These are phyloP conservation scores for Suillus luteus DNA, from an alignment of 768 basidiomycete genomes.

Conservation along the genomic window DNA sequence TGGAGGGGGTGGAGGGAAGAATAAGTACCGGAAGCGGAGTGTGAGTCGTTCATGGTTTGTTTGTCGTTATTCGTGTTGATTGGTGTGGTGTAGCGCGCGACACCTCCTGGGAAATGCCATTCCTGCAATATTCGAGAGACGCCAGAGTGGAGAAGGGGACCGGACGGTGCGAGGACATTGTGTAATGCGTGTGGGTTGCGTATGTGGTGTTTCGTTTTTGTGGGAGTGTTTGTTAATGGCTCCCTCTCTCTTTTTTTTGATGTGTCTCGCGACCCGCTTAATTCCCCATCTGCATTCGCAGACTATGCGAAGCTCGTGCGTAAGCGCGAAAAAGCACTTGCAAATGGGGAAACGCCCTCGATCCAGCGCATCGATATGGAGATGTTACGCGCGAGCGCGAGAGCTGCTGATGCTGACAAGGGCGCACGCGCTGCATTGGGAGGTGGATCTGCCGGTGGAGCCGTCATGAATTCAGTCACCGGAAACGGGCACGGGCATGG, in stretches of 20 bases:
- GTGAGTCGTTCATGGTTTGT: conserved; percentile 47
- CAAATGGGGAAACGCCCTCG: conserved; percentile 47
- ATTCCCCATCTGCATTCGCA: conserved; percentile 27
- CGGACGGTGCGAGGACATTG: conserved; percentile 80
- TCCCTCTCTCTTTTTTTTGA: background rate
- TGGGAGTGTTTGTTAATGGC: background rate
- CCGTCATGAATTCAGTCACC: conserved; percentile 21
- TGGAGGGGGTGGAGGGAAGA: conserved; percentile 46
- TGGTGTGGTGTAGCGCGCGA: conserved; percentile 62
- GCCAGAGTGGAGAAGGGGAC: conserved; percentile 86
- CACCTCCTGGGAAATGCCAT: conserved; percentile 84
- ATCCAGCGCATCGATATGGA: conserved; percentile 68
- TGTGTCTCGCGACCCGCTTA: background rate
- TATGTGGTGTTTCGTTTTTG: conserved; percentile 41
- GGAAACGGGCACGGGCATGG: conserved; percentile 9
- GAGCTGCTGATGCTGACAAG: conserved; percentile 51
- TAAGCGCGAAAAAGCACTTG: conserved; percentile 67
- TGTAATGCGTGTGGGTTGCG: conserved; percentile 88
- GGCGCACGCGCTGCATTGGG: conserved; percentile 30
- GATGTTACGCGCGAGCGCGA: conserved; percentile 69
- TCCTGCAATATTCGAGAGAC: conserved; percentile 87
- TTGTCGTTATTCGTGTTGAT: conserved; percentile 17
- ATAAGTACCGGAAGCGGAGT: conserved; percentile 83
- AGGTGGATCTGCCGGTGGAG: conserved; percentile 16
- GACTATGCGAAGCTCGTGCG: conserved; percentile 85